These are phyloP conservation scores for Cylindrotheca fusiformis DNA, from an alignment of 108 stramenopile species.

Conservation along the genomic window DNA sequence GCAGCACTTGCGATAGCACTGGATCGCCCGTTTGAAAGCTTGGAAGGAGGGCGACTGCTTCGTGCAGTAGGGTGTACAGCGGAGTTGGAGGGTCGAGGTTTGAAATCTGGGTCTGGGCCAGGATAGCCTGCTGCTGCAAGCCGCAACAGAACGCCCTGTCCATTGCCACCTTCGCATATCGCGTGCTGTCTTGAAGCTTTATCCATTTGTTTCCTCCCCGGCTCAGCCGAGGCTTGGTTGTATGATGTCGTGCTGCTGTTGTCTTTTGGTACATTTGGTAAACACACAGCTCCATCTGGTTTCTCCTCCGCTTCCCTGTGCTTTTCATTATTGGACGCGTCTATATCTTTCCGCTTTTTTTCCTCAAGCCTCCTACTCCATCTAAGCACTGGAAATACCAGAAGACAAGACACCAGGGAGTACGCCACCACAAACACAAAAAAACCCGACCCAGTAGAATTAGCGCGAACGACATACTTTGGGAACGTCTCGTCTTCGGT, in stretches of 20 bases:
- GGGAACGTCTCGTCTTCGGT: constrained; percentile 34
- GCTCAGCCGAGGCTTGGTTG: too few relatives aligned
- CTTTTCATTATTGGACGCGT: too few relatives aligned
- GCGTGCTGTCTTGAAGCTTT: too few relatives aligned
- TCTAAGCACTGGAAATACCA: constrained; percentile 29
- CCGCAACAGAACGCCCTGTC: not conserved
- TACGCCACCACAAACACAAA: constrained; percentile 32
- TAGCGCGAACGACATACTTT: constrained; percentile 16
- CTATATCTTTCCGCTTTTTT: constrained; percentile 8
- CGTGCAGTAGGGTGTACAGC: not conserved
- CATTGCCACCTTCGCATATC: too few relatives aligned
- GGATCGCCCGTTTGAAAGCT: constrained; percentile 6
- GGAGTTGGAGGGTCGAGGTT: constrained; percentile 4
- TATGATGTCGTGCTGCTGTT: too few relatives aligned
- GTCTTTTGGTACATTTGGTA: too few relatives aligned
- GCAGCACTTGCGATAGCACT: constrained; percentile 29
- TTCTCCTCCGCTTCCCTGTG: too few relatives aligned
- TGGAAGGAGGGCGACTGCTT: not conserved
- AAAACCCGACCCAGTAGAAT: constrained; percentile 19
- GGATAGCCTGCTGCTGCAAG: constrained; percentile 29
- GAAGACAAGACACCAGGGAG: constrained; percentile 18
- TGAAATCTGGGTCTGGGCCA: constrained; percentile 39
- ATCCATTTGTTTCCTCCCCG: too few relatives aligned
- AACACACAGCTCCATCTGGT: too few relatives aligned
- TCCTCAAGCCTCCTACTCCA: constrained; percentile 22